A percentile compares a stretch with the other conserved stretches of the same genome.
Conservation (phyloP, 441 rosid species). For the Adansonia gregorii region DNA sequence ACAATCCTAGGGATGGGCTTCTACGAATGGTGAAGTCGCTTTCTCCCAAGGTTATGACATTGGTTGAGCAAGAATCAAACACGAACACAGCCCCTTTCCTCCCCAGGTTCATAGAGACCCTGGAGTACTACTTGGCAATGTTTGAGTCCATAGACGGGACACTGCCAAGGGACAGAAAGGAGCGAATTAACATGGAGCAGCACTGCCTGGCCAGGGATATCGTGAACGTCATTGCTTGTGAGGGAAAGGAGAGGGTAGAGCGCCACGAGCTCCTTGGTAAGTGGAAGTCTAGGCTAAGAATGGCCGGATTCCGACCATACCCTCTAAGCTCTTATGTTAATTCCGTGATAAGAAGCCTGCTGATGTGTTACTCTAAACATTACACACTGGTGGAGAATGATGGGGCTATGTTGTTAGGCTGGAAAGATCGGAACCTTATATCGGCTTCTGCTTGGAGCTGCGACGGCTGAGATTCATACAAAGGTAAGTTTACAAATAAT, state of each 20-base stretch:
- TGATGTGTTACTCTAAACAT: slow-evolving; percentile 49
- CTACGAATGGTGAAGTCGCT: slow-evolving; percentile 70
- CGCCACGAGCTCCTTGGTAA: slow-evolving; percentile 82
- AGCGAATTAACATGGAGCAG: slow-evolving; percentile 70
- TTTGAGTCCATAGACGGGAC: slow-evolving; percentile 62
- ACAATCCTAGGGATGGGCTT: slow-evolving; percentile 71
- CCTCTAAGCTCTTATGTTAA: slow-evolving; percentile 65
- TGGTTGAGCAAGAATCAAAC: slow-evolving; percentile 84
- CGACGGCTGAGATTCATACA: not conserved
- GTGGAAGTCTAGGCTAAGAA: slow-evolving; percentile 78
- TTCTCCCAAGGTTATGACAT: slow-evolving; percentile 68
- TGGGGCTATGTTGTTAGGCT: slow-evolving; percentile 70
- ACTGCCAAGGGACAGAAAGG: slow-evolving; percentile 57
- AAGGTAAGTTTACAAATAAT: no score
- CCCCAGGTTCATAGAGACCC: slow-evolving; percentile 61
- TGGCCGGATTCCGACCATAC: slow-evolving; percentile 73
- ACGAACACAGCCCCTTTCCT: slow-evolving; percentile 76
- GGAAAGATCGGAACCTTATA: slow-evolving; percentile 32
- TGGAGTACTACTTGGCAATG: slow-evolving; percentile 68
- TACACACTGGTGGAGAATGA: slow-evolving; percentile 43
- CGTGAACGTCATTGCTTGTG: slow-evolving; percentile 78
- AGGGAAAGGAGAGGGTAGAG: slow-evolving; percentile 74
- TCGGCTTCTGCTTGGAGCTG: not conserved
- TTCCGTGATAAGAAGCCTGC: slow-evolving; percentile 61
- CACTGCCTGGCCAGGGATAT: slow-evolving; percentile 76